A percentile compares a stretch with the other conserved stretches of the same genome.
phyloP scores from a whole-genome alignment of 2,329 filamentous ascomycete species.

The Furcasterigmium sp. region DNA sequence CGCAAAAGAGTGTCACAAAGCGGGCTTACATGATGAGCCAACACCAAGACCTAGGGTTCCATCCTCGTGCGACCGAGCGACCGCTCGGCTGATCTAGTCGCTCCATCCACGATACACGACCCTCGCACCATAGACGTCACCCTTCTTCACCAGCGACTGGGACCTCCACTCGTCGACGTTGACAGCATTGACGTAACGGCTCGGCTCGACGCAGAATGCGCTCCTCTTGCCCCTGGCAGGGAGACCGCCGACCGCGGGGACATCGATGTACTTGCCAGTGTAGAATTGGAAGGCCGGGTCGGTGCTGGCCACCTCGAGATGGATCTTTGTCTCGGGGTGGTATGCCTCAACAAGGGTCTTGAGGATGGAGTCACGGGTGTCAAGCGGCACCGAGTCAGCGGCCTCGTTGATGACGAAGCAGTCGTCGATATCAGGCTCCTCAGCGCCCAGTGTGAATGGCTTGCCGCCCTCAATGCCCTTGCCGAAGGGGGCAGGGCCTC shows the following conservation, averaged over 20 bases:
- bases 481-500: conserved; percentile 58
- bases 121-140: conserved; percentile 73
- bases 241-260: conserved; percentile 59
- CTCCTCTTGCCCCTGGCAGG: conserved; percentile 62
- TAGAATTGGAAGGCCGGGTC: conserved; percentile 98
- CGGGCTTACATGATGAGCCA: too few relatives aligned
- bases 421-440: conserved; percentile 76
- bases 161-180: conserved; percentile 76
- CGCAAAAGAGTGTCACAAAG: too few relatives aligned
- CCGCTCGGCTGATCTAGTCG: conserved; percentile 33
- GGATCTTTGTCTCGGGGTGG: conserved; percentile 69
- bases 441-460: conserved; percentile 66
- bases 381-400: conserved; percentile 54
- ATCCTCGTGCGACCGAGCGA: too few relatives aligned
- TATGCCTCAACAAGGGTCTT: conserved; percentile 64
- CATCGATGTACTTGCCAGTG: conserved; percentile 78
- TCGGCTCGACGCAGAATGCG: conserved; percentile 90
- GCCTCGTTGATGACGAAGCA: conserved; percentile 77
- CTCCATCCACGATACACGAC: conserved; percentile 86
- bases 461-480: conserved; percentile 55
- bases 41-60: too few relatives aligned
- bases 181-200: conserved; percentile 81
- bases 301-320: conserved; percentile 83
- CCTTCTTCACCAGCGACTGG: conserved; percentile 78
- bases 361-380: conserved; percentile 60